Conservation (phyloP, 2,329 filamentous ascomycete genomes). For the Westerdykella aurantiaca region DNA sequence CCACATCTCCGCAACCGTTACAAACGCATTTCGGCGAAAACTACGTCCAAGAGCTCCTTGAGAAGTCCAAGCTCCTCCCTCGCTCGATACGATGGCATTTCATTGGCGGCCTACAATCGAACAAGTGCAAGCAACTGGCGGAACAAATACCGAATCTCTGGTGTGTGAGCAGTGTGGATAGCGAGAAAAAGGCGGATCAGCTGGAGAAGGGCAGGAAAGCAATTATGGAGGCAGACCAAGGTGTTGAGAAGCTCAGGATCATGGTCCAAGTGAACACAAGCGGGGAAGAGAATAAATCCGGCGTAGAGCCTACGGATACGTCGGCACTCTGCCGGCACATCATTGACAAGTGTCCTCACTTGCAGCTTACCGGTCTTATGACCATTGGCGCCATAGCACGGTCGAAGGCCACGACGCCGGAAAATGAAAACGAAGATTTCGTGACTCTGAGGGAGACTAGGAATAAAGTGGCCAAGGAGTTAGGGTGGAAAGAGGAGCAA, state of each 20-base stretch:
- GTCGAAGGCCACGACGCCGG: constrained; percentile 63
- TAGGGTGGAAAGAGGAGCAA: constrained; percentile 52
- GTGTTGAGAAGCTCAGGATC: constrained; percentile 53
- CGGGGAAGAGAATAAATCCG: constrained; percentile 78
- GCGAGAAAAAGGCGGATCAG: constrained; percentile 75
- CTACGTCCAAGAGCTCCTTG: constrained; percentile 72
- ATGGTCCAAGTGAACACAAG: constrained; percentile 96
- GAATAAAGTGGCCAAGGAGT: constrained; percentile 60
- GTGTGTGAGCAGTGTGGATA: constrained; percentile 88
- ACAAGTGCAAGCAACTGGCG: constrained; percentile 84
- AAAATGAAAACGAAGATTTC: constrained; percentile 92
- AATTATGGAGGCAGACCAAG: constrained; percentile 39
- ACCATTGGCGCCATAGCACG: constrained; percentile 93
- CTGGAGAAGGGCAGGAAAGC: constrained; percentile 70
- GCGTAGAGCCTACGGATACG: constrained; percentile 62
- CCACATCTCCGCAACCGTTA: constrained; percentile 11
- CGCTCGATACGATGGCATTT: constrained; percentile 84
- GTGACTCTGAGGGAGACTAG: constrained; percentile 60
- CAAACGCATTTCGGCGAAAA: constrained; percentile 93
- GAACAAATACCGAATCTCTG: constrained; percentile 80
- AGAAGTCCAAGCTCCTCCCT: constrained; percentile 79
- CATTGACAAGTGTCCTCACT: constrained; percentile 61
- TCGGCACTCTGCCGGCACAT: constrained; percentile 65
- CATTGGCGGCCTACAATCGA: constrained; percentile 88
- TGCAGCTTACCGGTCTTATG: constrained; percentile 81